A percentile compares a stretch with the other conserved stretches of the same genome.
Evolutionary conservation across 2,329 filamentous ascomycete species (phyloP).

Genomic region (Parasarocladium wereldwijsianum): DNA sequence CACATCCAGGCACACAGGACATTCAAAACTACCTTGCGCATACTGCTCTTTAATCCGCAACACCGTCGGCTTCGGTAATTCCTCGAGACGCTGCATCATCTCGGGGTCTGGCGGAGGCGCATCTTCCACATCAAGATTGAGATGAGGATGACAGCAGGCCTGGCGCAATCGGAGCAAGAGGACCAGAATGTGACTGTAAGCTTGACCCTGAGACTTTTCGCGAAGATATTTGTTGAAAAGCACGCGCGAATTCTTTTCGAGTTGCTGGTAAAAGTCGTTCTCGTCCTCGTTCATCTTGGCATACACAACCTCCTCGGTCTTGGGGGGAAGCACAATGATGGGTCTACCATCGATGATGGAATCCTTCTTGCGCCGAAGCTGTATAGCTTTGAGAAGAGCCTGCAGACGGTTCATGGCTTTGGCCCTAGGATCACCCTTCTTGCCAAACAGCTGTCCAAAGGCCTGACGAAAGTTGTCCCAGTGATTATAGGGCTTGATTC

Average conservation of each 20-base stretch:
- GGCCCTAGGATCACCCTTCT: slow-evolving; percentile 31
- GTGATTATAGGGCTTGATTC: slow-evolving; percentile 59
- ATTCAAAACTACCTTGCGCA: slow-evolving; percentile 63
- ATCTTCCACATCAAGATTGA: slow-evolving; percentile 20
- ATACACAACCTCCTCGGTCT: slow-evolving; percentile 63
- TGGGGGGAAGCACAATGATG: slow-evolving; percentile 60
- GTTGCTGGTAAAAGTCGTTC: slow-evolving; percentile 59
- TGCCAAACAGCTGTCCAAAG: slow-evolving; percentile 20
- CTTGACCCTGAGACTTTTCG: slow-evolving; percentile 49
- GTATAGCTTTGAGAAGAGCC: slow-evolving; percentile 61
- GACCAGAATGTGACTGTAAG: slow-evolving; percentile 67
- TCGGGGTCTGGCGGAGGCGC: slow-evolving; percentile 25
- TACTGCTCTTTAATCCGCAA: slow-evolving; percentile 44
- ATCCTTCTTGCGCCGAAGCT: slow-evolving; percentile 70
- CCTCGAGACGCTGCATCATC: slow-evolving; percentile 47
- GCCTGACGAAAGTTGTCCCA: slow-evolving; percentile 42
- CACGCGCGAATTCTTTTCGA: slow-evolving; percentile 53
- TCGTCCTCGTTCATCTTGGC: slow-evolving; percentile 62
- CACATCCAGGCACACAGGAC: slow-evolving; percentile 69
- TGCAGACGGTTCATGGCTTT: slow-evolving; percentile 60
- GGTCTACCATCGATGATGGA: slow-evolving; percentile 68
- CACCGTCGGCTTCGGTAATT: slow-evolving; percentile 45
- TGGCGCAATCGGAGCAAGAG: slow-evolving; percentile 72
- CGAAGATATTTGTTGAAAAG: slow-evolving; percentile 66
- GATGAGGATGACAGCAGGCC: slow-evolving; percentile 31